Conservation (phyloP, 176 grass and related monocot species). For the Eragrostis curvula region DNA sequence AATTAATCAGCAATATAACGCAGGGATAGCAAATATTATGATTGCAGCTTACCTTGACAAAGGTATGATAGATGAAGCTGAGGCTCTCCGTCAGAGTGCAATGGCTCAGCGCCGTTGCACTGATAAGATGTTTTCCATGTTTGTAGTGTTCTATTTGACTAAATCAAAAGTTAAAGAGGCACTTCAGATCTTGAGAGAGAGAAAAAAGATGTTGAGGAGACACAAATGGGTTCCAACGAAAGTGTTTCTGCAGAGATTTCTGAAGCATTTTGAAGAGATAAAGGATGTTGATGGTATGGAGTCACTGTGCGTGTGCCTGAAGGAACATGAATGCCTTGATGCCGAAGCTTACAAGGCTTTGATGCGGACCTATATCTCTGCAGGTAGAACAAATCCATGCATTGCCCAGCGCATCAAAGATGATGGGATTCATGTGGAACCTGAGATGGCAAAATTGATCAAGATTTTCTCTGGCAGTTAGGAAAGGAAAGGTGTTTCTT, state of each 20-base stretch:
- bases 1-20: slow-evolving; percentile 30
- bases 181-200: slow-evolving; percentile 29
- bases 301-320: slow-evolving; percentile 37
- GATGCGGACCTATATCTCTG: slow-evolving; percentile 29
- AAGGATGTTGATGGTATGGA: slow-evolving; percentile 49
- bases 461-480: neutral
- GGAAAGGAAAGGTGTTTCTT: neutral
- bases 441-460: slow-evolving; percentile 30
- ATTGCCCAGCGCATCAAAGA: slow-evolving; percentile 29
- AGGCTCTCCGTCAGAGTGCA: slow-evolving; percentile 44
- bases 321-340: slow-evolving; percentile 39
- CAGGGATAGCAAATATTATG: slow-evolving; percentile 53
- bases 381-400: slow-evolving; percentile 25
- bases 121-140: slow-evolving; percentile 29
- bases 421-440: slow-evolving; percentile 35
- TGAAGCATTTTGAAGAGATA: slow-evolving; percentile 51
- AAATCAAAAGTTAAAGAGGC: slow-evolving; percentile 14
- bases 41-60: slow-evolving; percentile 51
- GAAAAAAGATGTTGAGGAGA: slow-evolving; percentile 30
- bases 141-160: slow-evolving; percentile 49
- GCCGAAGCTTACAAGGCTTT: slow-evolving; percentile 31
- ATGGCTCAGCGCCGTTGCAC: slow-evolving; percentile 35
- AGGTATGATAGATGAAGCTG: slow-evolving; percentile 54
- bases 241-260: slow-evolving; percentile 39
- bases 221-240: slow-evolving; percentile 30